These are phyloP conservation scores for Paecilomyces dactylethromorphus DNA, from an alignment of 2,329 filamentous ascomycete genomes.

Conservation along the genomic window DNA sequence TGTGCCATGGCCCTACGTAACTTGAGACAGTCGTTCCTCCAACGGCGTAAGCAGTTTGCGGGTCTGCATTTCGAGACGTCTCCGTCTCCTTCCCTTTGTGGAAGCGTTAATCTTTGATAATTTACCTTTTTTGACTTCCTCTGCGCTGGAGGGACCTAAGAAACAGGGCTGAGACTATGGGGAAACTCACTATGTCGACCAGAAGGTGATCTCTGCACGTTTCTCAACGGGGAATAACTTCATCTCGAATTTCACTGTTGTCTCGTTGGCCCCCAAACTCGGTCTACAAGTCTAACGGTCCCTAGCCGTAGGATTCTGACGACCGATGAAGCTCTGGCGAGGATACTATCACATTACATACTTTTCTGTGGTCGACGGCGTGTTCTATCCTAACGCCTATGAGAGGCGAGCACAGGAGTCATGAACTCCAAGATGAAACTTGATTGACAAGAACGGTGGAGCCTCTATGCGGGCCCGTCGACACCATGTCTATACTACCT, in stretches of 20 bases:
- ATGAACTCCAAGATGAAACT: neutral
- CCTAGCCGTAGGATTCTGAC: neutral
- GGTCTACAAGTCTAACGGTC: neutral
- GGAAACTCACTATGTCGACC: neutral
- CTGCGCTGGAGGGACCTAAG: neutral
- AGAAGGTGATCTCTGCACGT: neutral
- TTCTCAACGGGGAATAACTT: neutral
- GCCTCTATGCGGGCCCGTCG: neutral
- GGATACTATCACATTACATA: neutral
- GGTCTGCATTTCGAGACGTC: neutral
- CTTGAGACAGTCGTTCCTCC: neutral
- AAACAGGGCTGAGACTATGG: neutral
- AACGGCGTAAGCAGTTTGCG: neutral
- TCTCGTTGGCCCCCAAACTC: neutral
- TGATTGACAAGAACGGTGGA: neutral
- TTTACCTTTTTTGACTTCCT: neutral
- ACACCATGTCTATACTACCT: neutral
- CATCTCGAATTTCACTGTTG: neutral
- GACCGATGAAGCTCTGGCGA: neutral
- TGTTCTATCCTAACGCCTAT: neutral
- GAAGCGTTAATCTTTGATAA: neutral
- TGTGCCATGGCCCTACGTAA: neutral
- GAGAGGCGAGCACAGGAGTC: neutral
- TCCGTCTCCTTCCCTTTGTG: neutral
- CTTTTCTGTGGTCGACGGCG: too few species aligned